These are phyloP conservation scores for Endocalyx cinctus DNA, from an alignment of 2,329 filamentous ascomycete genomes.

Conservation along the genomic window DNA sequence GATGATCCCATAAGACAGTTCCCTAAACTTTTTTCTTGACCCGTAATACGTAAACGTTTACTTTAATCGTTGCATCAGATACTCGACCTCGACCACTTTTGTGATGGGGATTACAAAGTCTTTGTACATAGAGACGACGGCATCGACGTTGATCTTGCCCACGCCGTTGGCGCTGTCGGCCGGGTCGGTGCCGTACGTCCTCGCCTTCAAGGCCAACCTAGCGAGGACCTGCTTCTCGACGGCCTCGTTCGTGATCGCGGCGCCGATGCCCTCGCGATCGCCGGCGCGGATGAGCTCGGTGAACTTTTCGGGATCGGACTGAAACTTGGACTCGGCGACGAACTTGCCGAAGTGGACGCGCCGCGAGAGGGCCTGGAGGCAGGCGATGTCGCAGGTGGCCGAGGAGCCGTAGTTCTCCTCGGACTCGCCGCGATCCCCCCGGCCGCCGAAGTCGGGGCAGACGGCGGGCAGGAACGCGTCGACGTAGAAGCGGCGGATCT, in stretches of 20 bases:
- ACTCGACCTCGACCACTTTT: conserved; percentile 98
- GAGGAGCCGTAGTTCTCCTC: conserved; percentile 95
- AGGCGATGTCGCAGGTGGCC: conserved; percentile 85
- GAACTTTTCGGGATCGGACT: conserved; percentile 74
- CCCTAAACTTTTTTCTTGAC: conserved; percentile 2
- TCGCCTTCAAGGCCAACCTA: conserved; percentile 79
- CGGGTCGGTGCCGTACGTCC: conserved; percentile 90
- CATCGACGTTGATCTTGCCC: conserved; percentile 86
- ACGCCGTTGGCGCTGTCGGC: conserved; percentile 53
- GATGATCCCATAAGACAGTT: neutral
- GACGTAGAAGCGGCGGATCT: conserved; percentile 83
- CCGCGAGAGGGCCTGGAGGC: conserved; percentile 82
- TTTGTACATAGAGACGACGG: conserved; percentile 85
- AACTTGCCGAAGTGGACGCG: conserved; percentile 98
- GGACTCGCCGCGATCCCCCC: conserved; percentile 73
- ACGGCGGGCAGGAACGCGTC: conserved; percentile 76
- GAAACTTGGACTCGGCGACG: conserved; percentile 94
- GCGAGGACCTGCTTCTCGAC: conserved; percentile 93
- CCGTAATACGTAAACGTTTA: conserved; percentile 12
- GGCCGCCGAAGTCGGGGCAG: conserved; percentile 73
- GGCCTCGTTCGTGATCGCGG: conserved; percentile 81
- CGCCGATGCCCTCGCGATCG: conserved; percentile 77
- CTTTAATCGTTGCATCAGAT: conserved; percentile 87
- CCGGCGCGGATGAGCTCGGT: conserved; percentile 75
- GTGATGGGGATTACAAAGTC: conserved; percentile 93